Evolutionary conservation across 371 early-diverging fungal species (phyloP).

Genomic region (Apophysomyces elegans): DNA sequence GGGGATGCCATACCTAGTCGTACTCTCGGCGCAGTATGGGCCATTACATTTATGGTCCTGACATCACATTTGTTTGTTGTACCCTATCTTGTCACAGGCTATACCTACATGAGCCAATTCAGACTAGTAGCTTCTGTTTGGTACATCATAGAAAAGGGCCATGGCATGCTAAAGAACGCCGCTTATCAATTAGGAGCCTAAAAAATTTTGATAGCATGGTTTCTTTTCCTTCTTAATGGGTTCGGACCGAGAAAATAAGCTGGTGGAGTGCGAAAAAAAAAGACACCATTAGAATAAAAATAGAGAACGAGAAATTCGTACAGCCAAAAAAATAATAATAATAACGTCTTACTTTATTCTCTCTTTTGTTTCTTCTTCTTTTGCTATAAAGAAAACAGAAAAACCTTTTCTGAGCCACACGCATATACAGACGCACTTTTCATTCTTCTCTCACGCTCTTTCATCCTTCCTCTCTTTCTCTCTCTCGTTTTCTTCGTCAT

Average conservation of each 20-base stretch:
- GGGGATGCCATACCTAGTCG: conserved; percentile 32
- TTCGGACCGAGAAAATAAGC: conserved; percentile 4
- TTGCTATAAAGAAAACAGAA: no score
- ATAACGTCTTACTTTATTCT: background rate
- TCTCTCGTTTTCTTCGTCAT: no score
- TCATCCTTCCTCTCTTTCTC: no score
- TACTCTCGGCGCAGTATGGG: conserved; percentile 28
- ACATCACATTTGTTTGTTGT: conserved; percentile 27
- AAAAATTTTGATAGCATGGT: no score
- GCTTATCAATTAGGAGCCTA: background rate
- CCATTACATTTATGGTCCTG: conserved; percentile 32
- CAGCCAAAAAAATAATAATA: no score
- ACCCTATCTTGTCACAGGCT: conserved; percentile 19
- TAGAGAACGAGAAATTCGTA: background rate
- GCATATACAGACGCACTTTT: no score
- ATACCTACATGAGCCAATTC: conserved; percentile 6
- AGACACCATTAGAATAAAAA: background rate
- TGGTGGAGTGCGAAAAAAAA: conserved; percentile 3
- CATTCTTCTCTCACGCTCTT: no score
- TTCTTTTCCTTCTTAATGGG: no score
- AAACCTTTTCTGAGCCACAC: no score
- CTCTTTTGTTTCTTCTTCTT: no score
- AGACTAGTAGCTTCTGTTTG: background rate
- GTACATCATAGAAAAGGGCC: conserved; percentile 1
- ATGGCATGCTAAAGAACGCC: background rate